These are phyloP conservation scores for Globisporangium paddicum DNA, from an alignment of 352 stramenopile species.

Conservation along the genomic window DNA sequence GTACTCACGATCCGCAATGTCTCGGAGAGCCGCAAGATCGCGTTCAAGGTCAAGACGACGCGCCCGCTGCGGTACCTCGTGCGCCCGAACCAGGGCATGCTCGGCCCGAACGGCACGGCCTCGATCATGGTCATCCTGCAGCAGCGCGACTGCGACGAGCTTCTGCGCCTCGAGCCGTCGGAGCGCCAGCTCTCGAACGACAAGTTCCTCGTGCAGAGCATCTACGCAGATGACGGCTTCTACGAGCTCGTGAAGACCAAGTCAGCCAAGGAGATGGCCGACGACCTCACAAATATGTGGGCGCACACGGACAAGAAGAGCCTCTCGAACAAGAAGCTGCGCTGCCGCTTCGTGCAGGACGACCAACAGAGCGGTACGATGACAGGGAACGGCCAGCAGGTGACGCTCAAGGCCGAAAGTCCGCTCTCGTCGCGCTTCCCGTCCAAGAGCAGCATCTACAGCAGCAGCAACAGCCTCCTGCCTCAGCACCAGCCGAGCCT, in stretches of 20 bases:
- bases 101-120: slow-evolving; percentile 66
- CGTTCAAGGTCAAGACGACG: slow-evolving; percentile 89
- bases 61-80: slow-evolving; percentile 86
- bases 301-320: slow-evolving; percentile 70
- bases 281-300: slow-evolving; percentile 88
- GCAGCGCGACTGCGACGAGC: slow-evolving; percentile 86
- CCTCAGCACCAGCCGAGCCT: slow-evolving; percentile 4
- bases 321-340: slow-evolving; percentile 86
- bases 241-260: slow-evolving; percentile 87
- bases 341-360: slow-evolving; percentile 78
- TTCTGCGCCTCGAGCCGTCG: slow-evolving; percentile 65
- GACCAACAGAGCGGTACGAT: slow-evolving; percentile 14
- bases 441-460: slow-evolving; percentile 22
- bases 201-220: slow-evolving; percentile 89
- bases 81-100: slow-evolving; percentile 82
- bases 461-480: slow-evolving; percentile 22
- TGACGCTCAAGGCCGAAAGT: slow-evolving; percentile 6
- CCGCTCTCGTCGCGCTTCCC: slow-evolving; percentile 11
- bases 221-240: slow-evolving; percentile 80
- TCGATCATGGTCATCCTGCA: slow-evolving; percentile 87
- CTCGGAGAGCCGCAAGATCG: slow-evolving; percentile 74
- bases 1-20: slow-evolving; percentile 84
- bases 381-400: not conserved
- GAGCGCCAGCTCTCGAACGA: slow-evolving; percentile 85
- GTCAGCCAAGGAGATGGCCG: slow-evolving; percentile 82